These are phyloP conservation scores for Zygoascus tannicola DNA, from an alignment of 805 yeast species.

Conservation along the genomic window DNA sequence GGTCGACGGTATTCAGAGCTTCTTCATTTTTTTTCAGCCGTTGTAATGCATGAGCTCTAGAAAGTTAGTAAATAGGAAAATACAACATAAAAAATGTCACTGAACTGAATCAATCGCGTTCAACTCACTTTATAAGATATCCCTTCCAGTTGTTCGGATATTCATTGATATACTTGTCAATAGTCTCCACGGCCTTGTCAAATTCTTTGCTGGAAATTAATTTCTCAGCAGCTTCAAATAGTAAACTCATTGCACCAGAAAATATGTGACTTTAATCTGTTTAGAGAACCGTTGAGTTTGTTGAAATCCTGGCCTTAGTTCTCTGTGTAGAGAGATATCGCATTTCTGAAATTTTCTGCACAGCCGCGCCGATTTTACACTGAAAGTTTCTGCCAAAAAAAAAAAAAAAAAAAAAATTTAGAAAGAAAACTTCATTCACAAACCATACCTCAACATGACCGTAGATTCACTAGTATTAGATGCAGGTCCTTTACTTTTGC, in stretches of 20 bases:
- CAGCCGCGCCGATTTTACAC: no score
- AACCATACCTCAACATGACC: conserved; percentile 4
- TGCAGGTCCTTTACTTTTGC: conserved; percentile 92
- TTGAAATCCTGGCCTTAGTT: no score
- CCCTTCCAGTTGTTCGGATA: conserved; percentile 3
- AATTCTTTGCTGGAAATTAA: conserved; percentile 2
- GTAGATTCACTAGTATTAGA: conserved; percentile 63
- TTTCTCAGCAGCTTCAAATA: no score
- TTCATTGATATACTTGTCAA: neutral
- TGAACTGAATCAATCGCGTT: neutral
- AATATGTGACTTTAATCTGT: no score
- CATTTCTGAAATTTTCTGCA: no score
- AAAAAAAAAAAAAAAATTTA: neutral
- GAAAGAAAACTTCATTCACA: neutral
- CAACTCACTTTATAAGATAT: conserved; percentile 7
- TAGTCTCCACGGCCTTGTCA: neutral
- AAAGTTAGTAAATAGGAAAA: neutral
- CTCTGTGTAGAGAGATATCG: no score
- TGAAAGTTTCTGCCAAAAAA: neutral
- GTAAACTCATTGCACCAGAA: no score
- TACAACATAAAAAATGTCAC: neutral
- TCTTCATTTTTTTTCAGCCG: conserved; percentile 14
- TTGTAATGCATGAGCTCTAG: conserved; percentile 16
- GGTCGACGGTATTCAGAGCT: conserved; percentile 16
- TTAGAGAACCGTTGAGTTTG: no score